phyloP scores from a whole-genome alignment of 768 basidiomycete genomes.

The Coprinopsis sp. region DNA sequence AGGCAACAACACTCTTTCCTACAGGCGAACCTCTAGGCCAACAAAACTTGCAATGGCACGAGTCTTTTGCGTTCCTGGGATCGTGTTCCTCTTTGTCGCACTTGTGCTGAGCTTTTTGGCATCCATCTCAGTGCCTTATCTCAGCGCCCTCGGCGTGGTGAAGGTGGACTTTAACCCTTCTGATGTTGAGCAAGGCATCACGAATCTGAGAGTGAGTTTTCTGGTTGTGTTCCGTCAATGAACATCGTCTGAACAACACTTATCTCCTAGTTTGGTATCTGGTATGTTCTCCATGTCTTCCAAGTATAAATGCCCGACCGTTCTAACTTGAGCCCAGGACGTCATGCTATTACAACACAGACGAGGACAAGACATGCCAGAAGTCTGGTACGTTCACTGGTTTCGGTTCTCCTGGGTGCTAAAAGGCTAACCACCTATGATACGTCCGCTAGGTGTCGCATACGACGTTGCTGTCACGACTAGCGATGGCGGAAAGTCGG shows the following conservation, averaged over 20 bases:
- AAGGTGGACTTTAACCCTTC: constrained; percentile 46
- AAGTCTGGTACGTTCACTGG: constrained; percentile 33
- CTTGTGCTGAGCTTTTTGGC: constrained; percentile 64
- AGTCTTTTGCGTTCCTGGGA: constrained; percentile 57
- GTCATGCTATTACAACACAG: constrained; percentile 47
- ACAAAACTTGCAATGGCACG: constrained; percentile 28
- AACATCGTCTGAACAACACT: constrained; percentile 2
- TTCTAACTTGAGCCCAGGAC: constrained; percentile 39
- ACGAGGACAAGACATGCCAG: constrained; percentile 46
- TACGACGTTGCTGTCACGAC: constrained; percentile 46
- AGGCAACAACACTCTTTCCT: too few relatives aligned
- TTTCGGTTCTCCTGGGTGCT: not conserved
- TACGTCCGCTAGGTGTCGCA: constrained; percentile 39
- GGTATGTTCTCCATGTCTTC: constrained; percentile 35
- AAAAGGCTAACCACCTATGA: not conserved
- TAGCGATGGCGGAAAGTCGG: constrained; percentile 24
- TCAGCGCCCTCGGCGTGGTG: constrained; percentile 62
- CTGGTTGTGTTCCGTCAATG: not conserved
- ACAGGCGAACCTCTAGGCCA: not conserved
- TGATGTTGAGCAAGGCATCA: constrained; percentile 28
- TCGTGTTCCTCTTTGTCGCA: constrained; percentile 51
- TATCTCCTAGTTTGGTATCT: constrained; percentile 58
- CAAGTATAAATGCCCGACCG: not conserved
- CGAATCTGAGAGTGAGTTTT: constrained; percentile 51
- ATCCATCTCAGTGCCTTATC: constrained; percentile 66